Percentiles rank a stretch among this genome's conserved stretches.
Evolutionary conservation across 176 grass and related monocot genomes (phyloP).

Genomic region (Cenchrus americanus): DNA sequence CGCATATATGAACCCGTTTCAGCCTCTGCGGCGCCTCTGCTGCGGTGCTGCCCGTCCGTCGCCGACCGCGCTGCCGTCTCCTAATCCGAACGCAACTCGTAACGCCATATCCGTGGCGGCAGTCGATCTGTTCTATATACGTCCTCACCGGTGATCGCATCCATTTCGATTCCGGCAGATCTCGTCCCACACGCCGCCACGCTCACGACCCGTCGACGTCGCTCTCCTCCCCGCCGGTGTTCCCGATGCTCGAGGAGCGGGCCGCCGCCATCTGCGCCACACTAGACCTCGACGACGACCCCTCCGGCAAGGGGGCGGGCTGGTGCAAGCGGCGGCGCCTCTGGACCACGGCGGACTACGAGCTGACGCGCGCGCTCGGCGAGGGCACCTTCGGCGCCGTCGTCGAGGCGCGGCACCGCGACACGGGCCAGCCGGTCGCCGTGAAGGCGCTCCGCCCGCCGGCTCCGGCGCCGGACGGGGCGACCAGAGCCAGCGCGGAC

Average conservation of each 20-base stretch:
- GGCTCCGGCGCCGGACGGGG: neutral
- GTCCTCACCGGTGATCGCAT: neutral
- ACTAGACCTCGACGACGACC: neutral
- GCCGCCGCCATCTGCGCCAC: neutral
- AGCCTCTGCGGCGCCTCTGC: neutral
- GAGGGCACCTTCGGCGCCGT: constrained; percentile 16
- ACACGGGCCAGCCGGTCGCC: constrained; percentile 29
- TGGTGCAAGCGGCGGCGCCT: neutral
- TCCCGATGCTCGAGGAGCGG: neutral
- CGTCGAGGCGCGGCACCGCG: constrained; percentile 20
- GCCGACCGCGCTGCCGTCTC: neutral
- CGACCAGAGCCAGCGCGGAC: neutral
- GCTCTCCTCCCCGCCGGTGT: neutral
- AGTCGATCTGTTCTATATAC: neutral
- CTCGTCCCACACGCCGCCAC: neutral
- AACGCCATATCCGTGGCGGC: neutral
- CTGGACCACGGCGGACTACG: constrained; percentile 20
- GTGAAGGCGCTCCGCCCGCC: constrained; percentile 23
- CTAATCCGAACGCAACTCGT: neutral
- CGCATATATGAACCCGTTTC: neutral
- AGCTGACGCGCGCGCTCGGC: neutral
- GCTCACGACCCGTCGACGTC: neutral
- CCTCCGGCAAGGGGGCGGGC: neutral
- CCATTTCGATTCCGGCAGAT: neutral
- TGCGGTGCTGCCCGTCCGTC: neutral